phyloP scores from a whole-genome alignment of 2,329 filamentous ascomycete species.

The Pochonia chlamydosporia region DNA sequence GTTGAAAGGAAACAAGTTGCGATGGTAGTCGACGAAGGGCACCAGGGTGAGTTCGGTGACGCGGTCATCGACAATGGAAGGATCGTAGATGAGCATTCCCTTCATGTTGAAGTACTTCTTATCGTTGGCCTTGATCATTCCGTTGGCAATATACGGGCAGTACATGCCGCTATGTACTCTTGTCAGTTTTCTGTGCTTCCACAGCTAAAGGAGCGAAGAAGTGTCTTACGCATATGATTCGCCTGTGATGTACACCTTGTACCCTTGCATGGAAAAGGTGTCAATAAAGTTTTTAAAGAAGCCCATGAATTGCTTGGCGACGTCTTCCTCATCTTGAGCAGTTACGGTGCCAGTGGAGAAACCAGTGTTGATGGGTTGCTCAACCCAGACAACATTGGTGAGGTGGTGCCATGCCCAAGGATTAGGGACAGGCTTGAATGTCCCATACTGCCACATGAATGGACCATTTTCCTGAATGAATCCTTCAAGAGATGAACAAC shows the following conservation, averaged over 20 bases:
- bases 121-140: slow-evolving; percentile 61
- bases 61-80: slow-evolving; percentile 48
- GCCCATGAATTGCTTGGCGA: slow-evolving; percentile 64
- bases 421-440: slow-evolving; percentile 58
- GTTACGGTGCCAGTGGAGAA: slow-evolving; percentile 61
- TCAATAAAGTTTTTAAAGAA: slow-evolving; percentile 76
- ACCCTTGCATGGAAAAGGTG: slow-evolving; percentile 59
- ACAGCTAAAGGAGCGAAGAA: neutral
- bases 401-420: slow-evolving; percentile 57
- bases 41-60: slow-evolving; percentile 40
- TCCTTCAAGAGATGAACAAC: slow-evolving; percentile 58
- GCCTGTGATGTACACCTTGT: slow-evolving; percentile 68
- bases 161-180: slow-evolving; percentile 39
- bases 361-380: slow-evolving; percentile 62
- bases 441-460: slow-evolving; percentile 66
- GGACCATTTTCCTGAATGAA: slow-evolving; percentile 74
- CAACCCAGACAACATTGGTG: slow-evolving; percentile 59
- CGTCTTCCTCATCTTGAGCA: slow-evolving; percentile 59
- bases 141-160: slow-evolving; percentile 63
- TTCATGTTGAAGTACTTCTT: slow-evolving; percentile 59
- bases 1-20: slow-evolving; percentile 52
- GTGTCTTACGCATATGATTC: slow-evolving; percentile 51
- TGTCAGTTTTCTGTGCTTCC: neutral
- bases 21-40: slow-evolving; percentile 53
- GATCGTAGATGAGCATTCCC: slow-evolving; percentile 66